These are phyloP conservation scores for Tritrichomonas foetus DNA, from an alignment of 208 protist genomes.

Conservation along the genomic window DNA sequence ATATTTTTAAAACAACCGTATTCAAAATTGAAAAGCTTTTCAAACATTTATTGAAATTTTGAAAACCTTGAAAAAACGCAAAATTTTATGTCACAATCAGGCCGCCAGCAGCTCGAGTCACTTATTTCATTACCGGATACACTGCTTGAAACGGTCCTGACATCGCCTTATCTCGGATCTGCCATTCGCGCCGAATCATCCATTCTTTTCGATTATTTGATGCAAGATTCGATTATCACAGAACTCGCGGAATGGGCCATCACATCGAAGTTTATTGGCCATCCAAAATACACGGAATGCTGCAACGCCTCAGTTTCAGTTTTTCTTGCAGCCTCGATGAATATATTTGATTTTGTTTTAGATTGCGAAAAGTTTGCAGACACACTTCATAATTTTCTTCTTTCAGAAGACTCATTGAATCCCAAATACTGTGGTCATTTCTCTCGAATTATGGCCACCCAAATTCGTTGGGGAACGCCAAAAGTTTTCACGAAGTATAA, in stretches of 20 bases:
- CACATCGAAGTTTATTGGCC: neutral
- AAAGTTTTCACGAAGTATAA: neutral
- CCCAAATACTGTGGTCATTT: neutral
- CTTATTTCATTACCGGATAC: too few relatives aligned
- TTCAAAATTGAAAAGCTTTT: too few relatives aligned
- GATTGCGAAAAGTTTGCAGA: neutral
- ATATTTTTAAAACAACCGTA: too few relatives aligned
- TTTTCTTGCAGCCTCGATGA: neutral
- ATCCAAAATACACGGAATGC: neutral
- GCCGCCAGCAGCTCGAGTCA: too few relatives aligned
- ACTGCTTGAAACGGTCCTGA: too few relatives aligned
- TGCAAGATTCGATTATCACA: neutral
- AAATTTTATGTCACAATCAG: too few relatives aligned
- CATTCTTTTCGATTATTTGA: neutral
- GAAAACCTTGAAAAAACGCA: too few relatives aligned
- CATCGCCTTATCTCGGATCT: too few relatives aligned
- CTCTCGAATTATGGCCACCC: neutral
- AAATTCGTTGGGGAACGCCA: neutral
- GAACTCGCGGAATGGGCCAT: neutral
- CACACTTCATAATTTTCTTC: neutral
- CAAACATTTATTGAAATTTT: too few relatives aligned
- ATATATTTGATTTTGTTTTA: neutral
- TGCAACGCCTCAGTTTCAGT: neutral
- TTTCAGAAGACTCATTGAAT: neutral
- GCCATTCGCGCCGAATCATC: neutral